Evolutionary conservation across 495 filamentous ascomycete genomes (phyloP).

Genomic region (Neurospora sp.): DNA sequence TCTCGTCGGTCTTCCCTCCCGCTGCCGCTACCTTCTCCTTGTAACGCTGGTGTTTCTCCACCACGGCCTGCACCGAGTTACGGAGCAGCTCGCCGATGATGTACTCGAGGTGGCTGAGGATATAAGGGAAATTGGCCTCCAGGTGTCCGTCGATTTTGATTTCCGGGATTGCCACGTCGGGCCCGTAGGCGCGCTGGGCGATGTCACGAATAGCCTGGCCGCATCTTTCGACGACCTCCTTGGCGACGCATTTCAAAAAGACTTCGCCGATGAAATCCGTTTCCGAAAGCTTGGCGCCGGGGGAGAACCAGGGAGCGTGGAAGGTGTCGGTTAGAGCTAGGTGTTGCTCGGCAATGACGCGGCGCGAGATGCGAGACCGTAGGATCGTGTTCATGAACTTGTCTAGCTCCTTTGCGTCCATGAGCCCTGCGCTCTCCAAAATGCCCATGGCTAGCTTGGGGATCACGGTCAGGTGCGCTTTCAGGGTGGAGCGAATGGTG

Average conservation of each 20-base stretch:
- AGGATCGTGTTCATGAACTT: conserved; percentile 91
- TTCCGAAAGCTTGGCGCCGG: conserved; percentile 61
- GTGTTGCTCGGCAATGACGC: conserved; percentile 96
- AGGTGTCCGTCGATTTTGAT: conserved; percentile 81
- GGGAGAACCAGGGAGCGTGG: conserved; percentile 85
- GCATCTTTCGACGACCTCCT: conserved; percentile 78
- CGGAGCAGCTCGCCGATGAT: conserved; percentile 91
- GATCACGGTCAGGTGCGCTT: conserved; percentile 86
- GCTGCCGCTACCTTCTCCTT: conserved; percentile 2
- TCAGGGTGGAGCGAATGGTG: conserved; percentile 64
- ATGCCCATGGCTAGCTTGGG: conserved; percentile 91
- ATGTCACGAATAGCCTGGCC: conserved; percentile 61
- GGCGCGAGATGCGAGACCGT: conserved; percentile 82
- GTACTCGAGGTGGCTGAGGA: conserved; percentile 91
- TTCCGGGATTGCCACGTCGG: conserved; percentile 58
- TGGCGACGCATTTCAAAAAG: conserved; percentile 87
- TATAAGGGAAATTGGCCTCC: conserved; percentile 89
- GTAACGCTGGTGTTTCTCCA: conserved; percentile 47
- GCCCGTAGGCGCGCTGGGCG: conserved; percentile 59
- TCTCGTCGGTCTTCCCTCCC: conserved; percentile 10
- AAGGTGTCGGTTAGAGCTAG: conserved; percentile 95
- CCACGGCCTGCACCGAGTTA: conserved; percentile 87
- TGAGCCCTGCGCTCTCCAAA: conserved; percentile 70
- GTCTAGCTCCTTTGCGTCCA: conserved; percentile 71
- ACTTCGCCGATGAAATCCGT: conserved; percentile 91